These are phyloP conservation scores for Favolaschia claudopus DNA, from an alignment of 768 basidiomycete genomes.

Conservation along the genomic window DNA sequence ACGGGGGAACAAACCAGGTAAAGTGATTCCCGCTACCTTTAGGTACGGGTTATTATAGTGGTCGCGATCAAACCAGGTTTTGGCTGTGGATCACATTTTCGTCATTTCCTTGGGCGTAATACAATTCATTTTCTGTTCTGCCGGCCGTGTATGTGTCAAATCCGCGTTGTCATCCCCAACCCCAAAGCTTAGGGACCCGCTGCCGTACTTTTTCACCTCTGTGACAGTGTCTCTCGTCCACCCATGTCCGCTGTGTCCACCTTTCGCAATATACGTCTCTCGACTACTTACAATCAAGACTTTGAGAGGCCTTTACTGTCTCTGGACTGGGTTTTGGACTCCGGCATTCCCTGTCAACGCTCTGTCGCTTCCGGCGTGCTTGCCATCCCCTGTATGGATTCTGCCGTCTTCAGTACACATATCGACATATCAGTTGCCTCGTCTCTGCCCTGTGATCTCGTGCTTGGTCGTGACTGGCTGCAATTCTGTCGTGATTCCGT, in stretches of 20 bases:
- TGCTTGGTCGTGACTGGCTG: neutral
- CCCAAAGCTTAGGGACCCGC: too few relatives aligned
- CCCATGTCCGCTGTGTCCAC: neutral
- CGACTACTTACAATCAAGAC: neutral
- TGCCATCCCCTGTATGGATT: neutral
- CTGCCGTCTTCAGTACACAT: neutral
- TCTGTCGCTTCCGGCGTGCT: neutral
- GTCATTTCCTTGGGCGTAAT: too few relatives aligned
- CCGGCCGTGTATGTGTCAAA: too few relatives aligned
- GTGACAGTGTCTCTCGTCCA: too few relatives aligned
- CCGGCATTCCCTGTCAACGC: neutral
- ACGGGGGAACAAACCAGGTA: too few relatives aligned
- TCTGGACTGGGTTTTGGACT: neutral
- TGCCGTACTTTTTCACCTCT: too few relatives aligned
- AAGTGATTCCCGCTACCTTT: too few relatives aligned
- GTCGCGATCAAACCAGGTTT: too few relatives aligned
- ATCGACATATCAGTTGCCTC: neutral
- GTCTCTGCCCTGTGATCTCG: neutral
- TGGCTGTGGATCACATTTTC: too few relatives aligned
- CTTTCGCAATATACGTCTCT: neutral
- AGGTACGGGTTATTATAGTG: too few relatives aligned
- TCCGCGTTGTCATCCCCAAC: too few relatives aligned
- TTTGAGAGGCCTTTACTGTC: neutral
- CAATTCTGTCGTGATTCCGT: neutral
- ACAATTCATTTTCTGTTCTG: too few relatives aligned